Conservation (phyloP, 2,329 filamentous ascomycete species). For the Aspergillus floridensis region DNA sequence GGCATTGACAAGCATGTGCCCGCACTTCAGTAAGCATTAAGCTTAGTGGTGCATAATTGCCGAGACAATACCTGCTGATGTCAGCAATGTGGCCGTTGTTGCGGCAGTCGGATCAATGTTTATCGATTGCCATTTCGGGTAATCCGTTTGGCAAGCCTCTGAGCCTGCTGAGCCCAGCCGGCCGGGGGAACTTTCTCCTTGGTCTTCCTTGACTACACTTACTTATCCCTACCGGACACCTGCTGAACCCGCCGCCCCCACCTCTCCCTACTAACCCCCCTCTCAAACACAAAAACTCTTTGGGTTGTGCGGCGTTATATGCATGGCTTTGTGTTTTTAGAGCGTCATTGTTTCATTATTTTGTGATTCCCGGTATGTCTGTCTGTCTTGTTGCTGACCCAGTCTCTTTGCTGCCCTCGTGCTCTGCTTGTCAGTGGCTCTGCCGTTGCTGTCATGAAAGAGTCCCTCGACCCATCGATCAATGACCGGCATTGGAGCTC, state of each 20-base stretch:
- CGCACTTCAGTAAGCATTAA: no score
- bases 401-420: neutral
- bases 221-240: neutral
- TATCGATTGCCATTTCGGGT: constrained; percentile 39
- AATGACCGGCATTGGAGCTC: neutral
- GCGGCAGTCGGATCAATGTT: constrained; percentile 31
- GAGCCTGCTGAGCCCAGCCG: neutral
- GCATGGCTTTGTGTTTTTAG: constrained; percentile 27
- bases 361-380: constrained; percentile 20
- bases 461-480: neutral
- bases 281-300: constrained; percentile 14
- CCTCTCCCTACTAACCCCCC: constrained; percentile 4
- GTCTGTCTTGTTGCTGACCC: constrained; percentile 10
- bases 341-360: constrained; percentile 24
- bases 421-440: neutral
- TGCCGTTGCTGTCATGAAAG: neutral
- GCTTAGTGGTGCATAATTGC: neutral
- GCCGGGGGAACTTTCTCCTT: constrained; percentile 25
- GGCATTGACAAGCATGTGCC: constrained; percentile 13
- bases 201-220: constrained; percentile 14
- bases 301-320: constrained; percentile 27
- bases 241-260: constrained; percentile 1
- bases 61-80: constrained; percentile 21
- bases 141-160: constrained; percentile 22
- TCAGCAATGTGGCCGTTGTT: constrained; percentile 27